These are phyloP conservation scores for Hypoxylon trugodes DNA, from an alignment of 495 filamentous ascomycete genomes.

Conservation along the genomic window DNA sequence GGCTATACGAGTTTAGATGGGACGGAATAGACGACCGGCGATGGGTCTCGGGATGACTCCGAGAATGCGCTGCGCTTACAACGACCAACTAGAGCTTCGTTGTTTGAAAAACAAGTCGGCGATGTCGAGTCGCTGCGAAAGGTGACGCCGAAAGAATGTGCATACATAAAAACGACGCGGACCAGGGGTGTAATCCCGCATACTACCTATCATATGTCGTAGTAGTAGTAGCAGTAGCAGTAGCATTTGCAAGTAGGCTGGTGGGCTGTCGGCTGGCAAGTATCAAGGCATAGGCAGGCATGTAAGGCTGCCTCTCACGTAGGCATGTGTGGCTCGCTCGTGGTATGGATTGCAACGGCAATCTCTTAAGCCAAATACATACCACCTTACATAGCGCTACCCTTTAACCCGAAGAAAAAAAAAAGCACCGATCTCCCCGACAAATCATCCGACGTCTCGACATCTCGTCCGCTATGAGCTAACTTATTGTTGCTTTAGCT, in stretches of 20 bases:
- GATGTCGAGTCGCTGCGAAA: slow-evolving; percentile 24
- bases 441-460: slow-evolving; percentile 23
- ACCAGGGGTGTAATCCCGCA: slow-evolving; percentile 31
- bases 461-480: neutral
- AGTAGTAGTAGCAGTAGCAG: neutral
- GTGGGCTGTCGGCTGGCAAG: no score
- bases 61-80: slow-evolving; percentile 26
- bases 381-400: no score
- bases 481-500: slow-evolving; percentile 4
- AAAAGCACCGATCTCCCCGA: slow-evolving; percentile 24
- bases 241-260: slow-evolving; percentile 14
- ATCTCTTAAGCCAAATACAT: no score
- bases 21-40: slow-evolving; percentile 10
- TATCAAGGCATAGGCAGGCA: neutral
- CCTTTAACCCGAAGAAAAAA: slow-evolving; percentile 20
- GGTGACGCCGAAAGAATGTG: slow-evolving; percentile 30
- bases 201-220: slow-evolving; percentile 12
- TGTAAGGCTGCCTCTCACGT: slow-evolving; percentile 31
- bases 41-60: slow-evolving; percentile 6
- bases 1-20: slow-evolving; percentile 17
- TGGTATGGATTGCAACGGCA: slow-evolving; percentile 8
- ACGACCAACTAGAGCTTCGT: slow-evolving; percentile 25
- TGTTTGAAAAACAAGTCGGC: slow-evolving; percentile 26
- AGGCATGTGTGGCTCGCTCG: neutral
- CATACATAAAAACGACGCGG: slow-evolving; percentile 25